A percentile compares a stretch with the other conserved stretches of the same genome.
phyloP scores from a whole-genome alignment of 2,329 filamentous ascomycete species.

The Fusarium miscanthi region DNA sequence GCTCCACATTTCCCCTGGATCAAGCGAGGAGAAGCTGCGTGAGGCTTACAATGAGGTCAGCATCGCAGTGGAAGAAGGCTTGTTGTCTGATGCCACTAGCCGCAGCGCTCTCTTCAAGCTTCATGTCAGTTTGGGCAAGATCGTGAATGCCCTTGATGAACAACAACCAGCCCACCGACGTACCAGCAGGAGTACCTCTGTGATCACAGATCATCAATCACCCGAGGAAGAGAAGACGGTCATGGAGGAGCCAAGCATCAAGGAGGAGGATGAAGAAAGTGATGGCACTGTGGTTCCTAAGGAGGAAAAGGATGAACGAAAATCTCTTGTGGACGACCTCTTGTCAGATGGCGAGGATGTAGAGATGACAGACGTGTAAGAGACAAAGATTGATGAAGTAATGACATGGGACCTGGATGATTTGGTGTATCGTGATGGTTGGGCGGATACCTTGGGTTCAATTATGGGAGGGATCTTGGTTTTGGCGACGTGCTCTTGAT shows the following conservation, averaged over 20 bases:
- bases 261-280: conserved; percentile 60
- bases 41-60: conserved; percentile 68
- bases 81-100: conserved; percentile 69
- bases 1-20: conserved; percentile 78
- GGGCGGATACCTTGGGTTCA: conserved; percentile 18
- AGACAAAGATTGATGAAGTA: conserved; percentile 33
- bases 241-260: conserved; percentile 57
- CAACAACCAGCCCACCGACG: conserved; percentile 51
- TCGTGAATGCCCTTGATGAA: conserved; percentile 70
- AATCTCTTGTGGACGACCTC: conserved; percentile 55
- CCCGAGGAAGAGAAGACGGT: conserved; percentile 56
- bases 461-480: conserved; percentile 15
- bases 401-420: conserved; percentile 39
- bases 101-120: conserved; percentile 76
- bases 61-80: conserved; percentile 71
- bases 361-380: conserved; percentile 46
- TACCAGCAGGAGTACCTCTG: conserved; percentile 59
- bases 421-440: conserved; percentile 22
- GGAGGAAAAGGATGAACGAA: conserved; percentile 49
- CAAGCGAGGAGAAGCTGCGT: conserved; percentile 67
- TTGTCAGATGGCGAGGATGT: conserved; percentile 55
- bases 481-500: conserved; percentile 29
- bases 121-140: conserved; percentile 74
- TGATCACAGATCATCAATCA: conserved; percentile 46
- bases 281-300: conserved; percentile 49